Evolutionary conservation across 2,329 filamentous ascomycete species (phyloP).

Genomic region (Pseudofabraea citricarpa): DNA sequence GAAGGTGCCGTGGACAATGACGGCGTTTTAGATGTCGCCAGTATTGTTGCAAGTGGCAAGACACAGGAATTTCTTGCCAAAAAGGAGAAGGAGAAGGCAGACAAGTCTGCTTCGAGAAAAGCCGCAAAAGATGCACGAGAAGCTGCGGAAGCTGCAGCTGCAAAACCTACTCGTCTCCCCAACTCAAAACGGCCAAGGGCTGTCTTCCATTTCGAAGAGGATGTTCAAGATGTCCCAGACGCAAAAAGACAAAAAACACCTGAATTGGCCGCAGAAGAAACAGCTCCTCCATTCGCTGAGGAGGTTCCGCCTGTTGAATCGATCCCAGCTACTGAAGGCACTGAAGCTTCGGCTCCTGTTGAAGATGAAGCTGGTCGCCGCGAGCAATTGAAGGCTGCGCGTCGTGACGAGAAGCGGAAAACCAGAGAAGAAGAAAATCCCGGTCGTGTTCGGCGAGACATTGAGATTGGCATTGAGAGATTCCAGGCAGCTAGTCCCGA

Average conservation of each 20-base stretch:
- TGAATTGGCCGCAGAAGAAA: constrained; percentile 12
- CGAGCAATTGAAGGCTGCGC: constrained; percentile 23
- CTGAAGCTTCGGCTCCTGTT: constrained; percentile 6
- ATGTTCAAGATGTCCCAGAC: constrained; percentile 38
- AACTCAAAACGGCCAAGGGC: constrained; percentile 69
- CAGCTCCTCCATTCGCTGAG: constrained; percentile 6
- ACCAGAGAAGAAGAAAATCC: constrained; percentile 30
- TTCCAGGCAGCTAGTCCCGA: constrained; percentile 64
- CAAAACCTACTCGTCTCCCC: constrained; percentile 57
- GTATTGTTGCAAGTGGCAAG: constrained; percentile 75
- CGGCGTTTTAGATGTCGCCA: constrained; percentile 78
- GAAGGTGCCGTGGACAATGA: constrained; percentile 51
- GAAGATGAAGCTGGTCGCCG: constrained; percentile 18
- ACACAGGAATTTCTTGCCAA: constrained; percentile 78
- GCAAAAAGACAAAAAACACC: constrained; percentile 34
- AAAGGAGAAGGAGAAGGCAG: constrained; percentile 74
- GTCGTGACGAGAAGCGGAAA: constrained; percentile 25
- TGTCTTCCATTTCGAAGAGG: constrained; percentile 69
- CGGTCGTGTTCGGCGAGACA: constrained; percentile 57
- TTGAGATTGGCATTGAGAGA: constrained; percentile 74
- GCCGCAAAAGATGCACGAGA: constrained; percentile 50
- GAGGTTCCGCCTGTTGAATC: constrained; percentile 6
- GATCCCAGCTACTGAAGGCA: constrained; percentile 7
- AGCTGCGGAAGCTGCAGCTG: constrained; percentile 40
- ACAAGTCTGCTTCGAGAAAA: constrained; percentile 58